Evolutionary conservation across 768 basidiomycete species (phyloP).

Genomic region (Mrakia blollopis): DNA sequence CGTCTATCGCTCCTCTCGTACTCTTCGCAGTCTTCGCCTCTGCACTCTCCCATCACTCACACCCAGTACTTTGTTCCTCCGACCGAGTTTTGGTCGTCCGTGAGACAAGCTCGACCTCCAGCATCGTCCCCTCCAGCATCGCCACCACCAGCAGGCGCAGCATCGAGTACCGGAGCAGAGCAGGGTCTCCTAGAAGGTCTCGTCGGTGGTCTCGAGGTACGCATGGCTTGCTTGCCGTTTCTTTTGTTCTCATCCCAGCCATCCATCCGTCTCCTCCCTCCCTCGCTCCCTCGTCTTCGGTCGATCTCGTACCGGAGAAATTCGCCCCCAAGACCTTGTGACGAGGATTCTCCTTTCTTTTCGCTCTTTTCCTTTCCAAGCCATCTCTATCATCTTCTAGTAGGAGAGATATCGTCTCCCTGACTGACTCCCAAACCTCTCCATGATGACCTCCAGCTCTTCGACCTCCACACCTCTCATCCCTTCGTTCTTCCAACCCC

Average conservation of each 20-base stretch:
- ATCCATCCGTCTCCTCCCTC: background rate
- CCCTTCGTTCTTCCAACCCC: slow-evolving; percentile 20
- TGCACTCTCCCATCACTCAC: background rate
- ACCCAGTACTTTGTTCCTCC: slow-evolving; percentile 18
- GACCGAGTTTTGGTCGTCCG: slow-evolving; percentile 9
- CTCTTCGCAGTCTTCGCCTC: background rate
- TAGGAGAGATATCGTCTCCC: background rate
- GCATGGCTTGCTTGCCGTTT: background rate
- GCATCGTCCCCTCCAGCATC: background rate
- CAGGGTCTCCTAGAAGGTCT: slow-evolving; percentile 3
- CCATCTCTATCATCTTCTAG: no score
- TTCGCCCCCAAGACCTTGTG: no score
- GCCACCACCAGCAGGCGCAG: background rate
- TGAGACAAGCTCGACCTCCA: background rate
- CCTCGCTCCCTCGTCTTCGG: background rate
- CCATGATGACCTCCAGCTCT: background rate
- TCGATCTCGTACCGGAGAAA: background rate
- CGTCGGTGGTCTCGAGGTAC: slow-evolving; percentile 12
- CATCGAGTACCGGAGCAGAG: background rate
- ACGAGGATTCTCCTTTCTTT: no score
- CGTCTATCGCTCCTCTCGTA: slow-evolving; percentile 2
- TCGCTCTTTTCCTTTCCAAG: no score
- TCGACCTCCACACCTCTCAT: slow-evolving; percentile 24
- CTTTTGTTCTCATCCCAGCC: background rate
- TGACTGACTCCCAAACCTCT: background rate